Evolutionary conservation across 2,329 filamentous ascomycete genomes (phyloP), one percentile per base, ranked within the genome.

Genomic region (Geosmithia flava): DNA sequence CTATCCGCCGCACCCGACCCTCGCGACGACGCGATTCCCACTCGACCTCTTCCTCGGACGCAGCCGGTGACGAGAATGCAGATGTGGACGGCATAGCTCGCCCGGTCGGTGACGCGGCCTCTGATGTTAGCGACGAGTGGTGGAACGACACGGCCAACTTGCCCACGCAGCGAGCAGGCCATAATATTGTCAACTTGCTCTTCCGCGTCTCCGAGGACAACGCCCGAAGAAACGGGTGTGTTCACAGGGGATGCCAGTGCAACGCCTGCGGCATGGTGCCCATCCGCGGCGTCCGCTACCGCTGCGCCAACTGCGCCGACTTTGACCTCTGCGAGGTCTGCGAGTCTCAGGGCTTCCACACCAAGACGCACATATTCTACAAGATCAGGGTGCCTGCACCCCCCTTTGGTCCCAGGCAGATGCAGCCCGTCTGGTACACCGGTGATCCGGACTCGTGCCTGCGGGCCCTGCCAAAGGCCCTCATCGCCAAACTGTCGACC

Each of bases 121-220:
- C 63, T 2, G 65, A 69, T 20, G 59, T 33, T 23, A 20, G 47
- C 52, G 70, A 74, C 46, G 71, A 75, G 50, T 78, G 74, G 74
- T 75, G 68, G 62, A 71, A 75, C 51, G 72, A 76, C 20, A 57
- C 62, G 39, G 52, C 56, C 48, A 61, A 60, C 16, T 61, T 62
- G 49, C 62, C 68, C 48, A 60, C 68, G 30, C 70, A 71, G 51
- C 71, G 72, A 49, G 76, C 69, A 33, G 87, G 86, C 7, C 86
- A 93, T 58, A 90, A 89, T 51, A 81, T 95, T 45, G 83, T 94
- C 44, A 87, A 82, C 52, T 72, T 96, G 2, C 73, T 97, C 1
- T 97, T 95, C 60, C 80, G 90, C 50, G 94, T 97, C 44, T 94
- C 90, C 0, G 90, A 96, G 63, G 89, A 97, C 55, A 90, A 95